Percentiles rank a stretch among this genome's conserved stretches.
Evolutionary conservation across 805 yeast species (phyloP).

Genomic region (Saturnispora diversa): DNA sequence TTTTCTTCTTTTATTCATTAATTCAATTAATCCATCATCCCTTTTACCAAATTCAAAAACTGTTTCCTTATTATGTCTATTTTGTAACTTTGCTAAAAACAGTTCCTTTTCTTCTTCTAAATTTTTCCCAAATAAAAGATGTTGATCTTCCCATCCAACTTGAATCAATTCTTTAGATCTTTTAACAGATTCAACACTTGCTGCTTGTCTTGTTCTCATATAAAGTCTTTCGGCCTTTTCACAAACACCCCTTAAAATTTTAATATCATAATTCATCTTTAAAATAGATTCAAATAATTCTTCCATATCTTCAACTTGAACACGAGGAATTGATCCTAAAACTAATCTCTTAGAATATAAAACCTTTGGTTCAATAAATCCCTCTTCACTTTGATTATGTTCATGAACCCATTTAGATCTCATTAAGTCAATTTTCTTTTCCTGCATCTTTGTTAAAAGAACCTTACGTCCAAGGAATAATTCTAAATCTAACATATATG

Average conservation of each 20-base stretch:
- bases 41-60: conserved; percentile 82
- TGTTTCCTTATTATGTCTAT: conserved; percentile 73
- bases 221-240: conserved; percentile 82
- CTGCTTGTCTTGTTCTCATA: conserved; percentile 75
- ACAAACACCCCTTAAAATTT: conserved; percentile 60
- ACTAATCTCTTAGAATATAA: conserved; percentile 71
- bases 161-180: conserved; percentile 70
- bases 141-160: conserved; percentile 85
- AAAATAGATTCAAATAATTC: conserved; percentile 63
- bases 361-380: conserved; percentile 46
- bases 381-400: conserved; percentile 20
- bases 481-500: conserved; percentile 85
- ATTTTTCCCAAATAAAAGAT: conserved; percentile 70
- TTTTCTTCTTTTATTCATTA: conserved; percentile 79
- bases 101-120: conserved; percentile 63
- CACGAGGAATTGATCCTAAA: conserved; percentile 75
- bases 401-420: conserved; percentile 37
- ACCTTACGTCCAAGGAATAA: conserved; percentile 81
- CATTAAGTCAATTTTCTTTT: conserved; percentile 47
- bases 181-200: conserved; percentile 79
- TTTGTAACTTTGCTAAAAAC: conserved; percentile 62
- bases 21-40: conserved; percentile 62
- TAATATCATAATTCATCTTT: conserved; percentile 58
- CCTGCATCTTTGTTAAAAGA: conserved; percentile 60
- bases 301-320: conserved; percentile 56